Evolutionary conservation across 441 rosid genomes (phyloP).

Genomic region (Pelargonium citronellum): DNA sequence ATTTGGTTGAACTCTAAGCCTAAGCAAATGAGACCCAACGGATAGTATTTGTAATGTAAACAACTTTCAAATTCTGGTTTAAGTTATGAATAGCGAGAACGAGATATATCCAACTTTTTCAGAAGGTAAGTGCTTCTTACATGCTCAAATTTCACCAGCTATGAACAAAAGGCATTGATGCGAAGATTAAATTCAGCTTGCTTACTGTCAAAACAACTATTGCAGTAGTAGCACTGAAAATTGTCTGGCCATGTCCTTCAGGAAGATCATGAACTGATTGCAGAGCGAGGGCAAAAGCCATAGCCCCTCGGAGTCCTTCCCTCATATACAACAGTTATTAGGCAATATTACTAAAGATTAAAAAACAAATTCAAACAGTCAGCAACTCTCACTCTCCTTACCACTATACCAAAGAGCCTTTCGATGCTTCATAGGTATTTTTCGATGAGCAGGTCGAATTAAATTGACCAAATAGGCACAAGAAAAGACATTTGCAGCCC

Average conservation of each 20-base stretch:
- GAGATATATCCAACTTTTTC: background rate
- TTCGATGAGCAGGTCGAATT: conserved; percentile 67
- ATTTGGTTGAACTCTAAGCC: background rate
- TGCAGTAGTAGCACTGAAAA: conserved; percentile 95
- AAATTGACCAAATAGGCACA: conserved; percentile 88
- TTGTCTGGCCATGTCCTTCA: conserved; percentile 99
- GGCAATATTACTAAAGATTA: background rate
- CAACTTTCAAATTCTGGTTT: background rate
- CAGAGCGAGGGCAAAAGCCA: conserved; percentile 99
- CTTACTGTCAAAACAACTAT: conserved; percentile 91
- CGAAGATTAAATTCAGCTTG: conserved; percentile 7
- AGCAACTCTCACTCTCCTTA: conserved; percentile 36
- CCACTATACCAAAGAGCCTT: conserved; percentile 99
- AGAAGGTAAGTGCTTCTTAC: conserved; percentile 1
- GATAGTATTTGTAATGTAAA: background rate
- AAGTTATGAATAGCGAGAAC: background rate
- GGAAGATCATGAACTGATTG: conserved; percentile 97
- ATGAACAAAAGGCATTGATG: background rate
- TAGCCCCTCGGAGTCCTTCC: conserved; percentile 96
- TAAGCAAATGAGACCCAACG: background rate
- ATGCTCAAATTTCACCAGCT: background rate
- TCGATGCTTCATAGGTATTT: conserved; percentile 83
- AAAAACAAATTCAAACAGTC: background rate
- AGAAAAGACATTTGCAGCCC: conserved; percentile 92
- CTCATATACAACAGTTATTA: conserved; percentile 11